Evolutionary conservation across 768 basidiomycete genomes (phyloP).

Genomic region (Imleria badia): DNA sequence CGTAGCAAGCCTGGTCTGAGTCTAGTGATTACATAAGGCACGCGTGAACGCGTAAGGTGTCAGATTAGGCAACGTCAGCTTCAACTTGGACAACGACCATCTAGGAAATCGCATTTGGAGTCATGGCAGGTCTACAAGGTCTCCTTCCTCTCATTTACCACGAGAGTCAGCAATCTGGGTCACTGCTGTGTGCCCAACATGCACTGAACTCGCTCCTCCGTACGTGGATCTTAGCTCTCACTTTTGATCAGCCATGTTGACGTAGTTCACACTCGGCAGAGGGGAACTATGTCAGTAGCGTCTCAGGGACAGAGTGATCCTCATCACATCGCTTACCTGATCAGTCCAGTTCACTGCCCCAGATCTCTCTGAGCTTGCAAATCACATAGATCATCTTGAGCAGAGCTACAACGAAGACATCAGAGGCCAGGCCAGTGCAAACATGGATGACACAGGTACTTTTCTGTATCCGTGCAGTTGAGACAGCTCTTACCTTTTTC

Average conservation of each 20-base stretch:
- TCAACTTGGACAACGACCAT: conserved; percentile 12
- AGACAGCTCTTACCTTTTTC: not conserved
- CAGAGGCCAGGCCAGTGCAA: conserved; percentile 51
- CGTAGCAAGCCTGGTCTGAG: conserved; percentile 2
- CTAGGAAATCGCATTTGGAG: conserved; percentile 6
- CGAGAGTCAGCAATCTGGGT: conserved; percentile 73
- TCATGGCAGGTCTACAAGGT: conserved; percentile 59
- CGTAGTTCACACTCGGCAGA: conserved; percentile 31
- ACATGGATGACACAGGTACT: conserved; percentile 90
- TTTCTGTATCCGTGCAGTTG: not conserved
- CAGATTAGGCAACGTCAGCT: conserved; percentile 20
- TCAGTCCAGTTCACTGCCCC: conserved; percentile 67
- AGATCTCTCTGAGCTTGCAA: conserved; percentile 75
- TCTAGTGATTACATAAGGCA: conserved; percentile 28
- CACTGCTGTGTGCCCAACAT: conserved; percentile 87
- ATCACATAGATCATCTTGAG: conserved; percentile 66
- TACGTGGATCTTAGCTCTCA: conserved; percentile 38
- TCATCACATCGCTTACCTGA: conserved; percentile 10
- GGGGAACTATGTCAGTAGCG: conserved; percentile 47
- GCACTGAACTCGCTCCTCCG: conserved; percentile 80
- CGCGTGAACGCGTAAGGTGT: conserved; percentile 31
- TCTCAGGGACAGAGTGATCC: not conserved
- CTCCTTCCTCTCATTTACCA: conserved; percentile 67
- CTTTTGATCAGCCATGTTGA: conserved; percentile 42
- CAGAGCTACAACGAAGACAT: conserved; percentile 52